Base-by-base conservation (phyloP, 2,329 filamentous ascomycete species). In the Sporothrix brasiliensis region DNA sequence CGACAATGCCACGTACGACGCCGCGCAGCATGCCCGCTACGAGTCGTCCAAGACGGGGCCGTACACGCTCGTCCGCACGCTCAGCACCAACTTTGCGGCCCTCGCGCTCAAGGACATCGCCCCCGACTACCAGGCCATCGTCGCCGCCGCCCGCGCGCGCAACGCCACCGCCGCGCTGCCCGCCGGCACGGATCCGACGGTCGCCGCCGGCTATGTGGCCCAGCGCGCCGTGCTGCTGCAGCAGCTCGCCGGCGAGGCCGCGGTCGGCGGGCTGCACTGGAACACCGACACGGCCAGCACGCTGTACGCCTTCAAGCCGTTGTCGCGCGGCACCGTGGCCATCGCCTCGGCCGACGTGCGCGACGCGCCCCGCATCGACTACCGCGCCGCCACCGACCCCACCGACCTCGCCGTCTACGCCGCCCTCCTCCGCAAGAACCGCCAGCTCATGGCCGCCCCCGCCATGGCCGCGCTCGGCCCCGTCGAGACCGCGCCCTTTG, bases 271-370 rank as follows among this genome's bases (percentile, higher is more conserved):
- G 16, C 73, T 80, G 49, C 76, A 80, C 69, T 81, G 77, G 76
- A 74, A 76, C 69, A 77, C 73, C 71, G 73, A 72, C 13, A 68
- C 72, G 21, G 73, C 75, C 34, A 76, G 75, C 13, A 72, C 77
- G 2, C 75, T 82, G 16, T 78, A 78, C 69, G 50, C 68, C 14
- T 70, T 70, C 41, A 70, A 70, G 71, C 80, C 80, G 0, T 76
- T 82, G 52, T 79, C 77, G 41, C 77, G 81, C 19, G 81, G 81
- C 39, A 78, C 77, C 21, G 77, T 83, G 60, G 78, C 75, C 34
- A 79, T 82, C 54, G 76, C 79, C 73, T 74, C 76, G 0, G 74
- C 76, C 0, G 75, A 81, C 74, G 78, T 79, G 7, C 74, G 77
- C 4, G 75, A 72, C 3, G 74, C 74, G 19, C 80, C 81, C 0